Conservation (phyloP, 2,329 filamentous ascomycete species). For the Scortechinia acanthostroma region DNA sequence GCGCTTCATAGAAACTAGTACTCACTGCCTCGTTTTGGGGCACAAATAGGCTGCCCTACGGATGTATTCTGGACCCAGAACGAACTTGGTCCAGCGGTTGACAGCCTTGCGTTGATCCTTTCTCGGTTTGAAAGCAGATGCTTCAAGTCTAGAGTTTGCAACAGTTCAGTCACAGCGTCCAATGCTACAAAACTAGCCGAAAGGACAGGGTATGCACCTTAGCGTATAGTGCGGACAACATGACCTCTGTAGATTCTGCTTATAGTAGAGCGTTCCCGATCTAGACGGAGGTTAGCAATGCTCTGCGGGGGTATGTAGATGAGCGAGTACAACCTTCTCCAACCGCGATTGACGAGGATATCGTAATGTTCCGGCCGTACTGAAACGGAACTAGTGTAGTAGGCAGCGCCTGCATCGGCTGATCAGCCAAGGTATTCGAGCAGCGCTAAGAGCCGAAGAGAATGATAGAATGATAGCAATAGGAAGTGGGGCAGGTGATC, state of each 20-base stretch:
- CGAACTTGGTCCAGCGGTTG: constrained; percentile 35
- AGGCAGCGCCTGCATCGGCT: constrained; percentile 26
- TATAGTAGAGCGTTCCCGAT: constrained; percentile 37
- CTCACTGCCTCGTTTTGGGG: constrained; percentile 27
- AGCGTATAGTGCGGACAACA: constrained; percentile 21
- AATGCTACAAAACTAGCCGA: constrained; percentile 4
- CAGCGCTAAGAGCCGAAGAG: no score
- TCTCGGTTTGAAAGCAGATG: constrained; percentile 27
- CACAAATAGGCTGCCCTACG: constrained; percentile 31
- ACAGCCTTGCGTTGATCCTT: constrained; percentile 34
- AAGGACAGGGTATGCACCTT: constrained; percentile 16
- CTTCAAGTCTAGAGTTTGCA: constrained; percentile 22
- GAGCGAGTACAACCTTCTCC: no score
- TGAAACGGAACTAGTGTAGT: constrained; percentile 31
- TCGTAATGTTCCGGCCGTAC: constrained; percentile 35
- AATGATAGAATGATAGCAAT: no score
- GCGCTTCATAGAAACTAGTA: constrained; percentile 13
- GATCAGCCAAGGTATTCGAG: not conserved
- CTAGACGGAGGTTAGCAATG: constrained; percentile 15
- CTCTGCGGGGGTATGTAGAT: no score
- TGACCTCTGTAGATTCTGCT: constrained; percentile 22
- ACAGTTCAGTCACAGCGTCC: no score
- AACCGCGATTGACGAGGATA: constrained; percentile 33
- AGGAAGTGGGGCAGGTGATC: not conserved
- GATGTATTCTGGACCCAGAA: constrained; percentile 35